These are phyloP conservation scores for Epicoccum sorghinum DNA, from an alignment of 2,329 filamentous ascomycete species.

Conservation along the genomic window DNA sequence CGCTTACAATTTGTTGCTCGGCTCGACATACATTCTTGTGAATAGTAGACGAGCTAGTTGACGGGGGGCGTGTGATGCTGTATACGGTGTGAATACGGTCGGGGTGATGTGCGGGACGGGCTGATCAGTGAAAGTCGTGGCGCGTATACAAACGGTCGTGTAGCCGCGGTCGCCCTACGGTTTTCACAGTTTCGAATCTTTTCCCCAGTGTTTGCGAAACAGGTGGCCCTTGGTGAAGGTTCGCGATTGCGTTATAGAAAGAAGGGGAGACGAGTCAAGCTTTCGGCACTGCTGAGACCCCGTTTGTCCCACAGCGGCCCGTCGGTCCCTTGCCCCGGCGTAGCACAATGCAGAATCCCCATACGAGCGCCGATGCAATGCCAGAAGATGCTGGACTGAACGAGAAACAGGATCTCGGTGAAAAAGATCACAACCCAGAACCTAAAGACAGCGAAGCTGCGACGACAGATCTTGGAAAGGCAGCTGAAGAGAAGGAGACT, in stretches of 20 bases:
- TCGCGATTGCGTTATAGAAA: too few species aligned
- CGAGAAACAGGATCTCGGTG: not conserved
- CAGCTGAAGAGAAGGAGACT: not conserved
- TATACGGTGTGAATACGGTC: not conserved
- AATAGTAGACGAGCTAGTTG: not conserved
- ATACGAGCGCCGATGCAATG: slow-evolving; percentile 1
- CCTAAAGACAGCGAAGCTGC: not conserved
- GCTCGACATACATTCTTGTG: slow-evolving; percentile 7
- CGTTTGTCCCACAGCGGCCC: slow-evolving; percentile 10
- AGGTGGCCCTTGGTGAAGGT: too few species aligned
- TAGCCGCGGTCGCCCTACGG: not conserved
- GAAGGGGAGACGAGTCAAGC: not conserved
- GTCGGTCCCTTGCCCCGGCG: slow-evolving; percentile 11
- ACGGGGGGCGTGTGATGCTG: slow-evolving; percentile 2
- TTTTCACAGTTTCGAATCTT: not conserved
- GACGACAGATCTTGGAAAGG: not conserved
- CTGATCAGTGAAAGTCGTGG: not conserved
- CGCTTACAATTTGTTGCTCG: slow-evolving; percentile 10
- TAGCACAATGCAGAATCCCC: slow-evolving; percentile 14
- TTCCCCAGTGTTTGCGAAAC: too few species aligned
- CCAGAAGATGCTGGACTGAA: not conserved
- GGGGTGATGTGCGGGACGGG: not conserved
- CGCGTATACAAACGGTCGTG: not conserved
- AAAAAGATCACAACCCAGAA: not conserved
- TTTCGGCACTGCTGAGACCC: not conserved